Conservation (phyloP, 2,329 filamentous ascomycete genomes). For the Sporothrix pallida region DNA sequence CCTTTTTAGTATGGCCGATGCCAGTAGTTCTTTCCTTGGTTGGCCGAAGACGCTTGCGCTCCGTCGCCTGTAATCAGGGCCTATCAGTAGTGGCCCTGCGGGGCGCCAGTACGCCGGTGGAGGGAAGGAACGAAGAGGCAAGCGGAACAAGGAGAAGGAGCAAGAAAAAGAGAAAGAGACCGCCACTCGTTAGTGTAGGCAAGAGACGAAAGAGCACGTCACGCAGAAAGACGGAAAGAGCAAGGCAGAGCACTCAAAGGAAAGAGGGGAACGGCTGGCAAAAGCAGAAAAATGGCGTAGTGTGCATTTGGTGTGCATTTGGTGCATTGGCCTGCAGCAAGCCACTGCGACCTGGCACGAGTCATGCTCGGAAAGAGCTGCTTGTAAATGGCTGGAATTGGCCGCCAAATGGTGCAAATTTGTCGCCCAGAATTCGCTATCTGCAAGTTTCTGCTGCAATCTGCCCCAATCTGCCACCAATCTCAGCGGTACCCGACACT, state of each 20-base stretch:
- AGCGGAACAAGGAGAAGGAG: neutral
- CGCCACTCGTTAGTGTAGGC: neutral
- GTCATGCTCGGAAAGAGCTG: conserved; percentile 17
- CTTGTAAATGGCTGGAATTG: neutral
- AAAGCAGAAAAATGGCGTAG: neutral
- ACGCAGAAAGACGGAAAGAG: neutral
- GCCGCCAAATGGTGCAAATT: neutral
- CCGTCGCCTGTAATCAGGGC: conserved; percentile 19
- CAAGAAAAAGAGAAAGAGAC: neutral
- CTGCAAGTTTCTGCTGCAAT: neutral
- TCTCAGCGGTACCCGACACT: conserved; percentile 4
- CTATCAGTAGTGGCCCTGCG: neutral
- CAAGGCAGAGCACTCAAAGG: neutral
- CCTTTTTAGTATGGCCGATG: neutral
- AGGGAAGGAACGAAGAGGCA: conserved; percentile 12
- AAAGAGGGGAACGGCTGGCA: too few species aligned
- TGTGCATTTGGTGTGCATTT: neutral
- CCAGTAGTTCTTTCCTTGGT: neutral
- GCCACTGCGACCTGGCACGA: conserved; percentile 5
- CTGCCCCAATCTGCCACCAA: neutral
- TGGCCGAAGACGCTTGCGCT: conserved; percentile 5
- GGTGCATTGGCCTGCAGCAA: neutral
- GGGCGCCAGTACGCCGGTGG: neutral
- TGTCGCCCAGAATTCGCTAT: neutral
- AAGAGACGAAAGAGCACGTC: neutral